These are phyloP conservation scores for Pichia kluyveri DNA, from an alignment of 805 yeast species.

Conservation along the genomic window DNA sequence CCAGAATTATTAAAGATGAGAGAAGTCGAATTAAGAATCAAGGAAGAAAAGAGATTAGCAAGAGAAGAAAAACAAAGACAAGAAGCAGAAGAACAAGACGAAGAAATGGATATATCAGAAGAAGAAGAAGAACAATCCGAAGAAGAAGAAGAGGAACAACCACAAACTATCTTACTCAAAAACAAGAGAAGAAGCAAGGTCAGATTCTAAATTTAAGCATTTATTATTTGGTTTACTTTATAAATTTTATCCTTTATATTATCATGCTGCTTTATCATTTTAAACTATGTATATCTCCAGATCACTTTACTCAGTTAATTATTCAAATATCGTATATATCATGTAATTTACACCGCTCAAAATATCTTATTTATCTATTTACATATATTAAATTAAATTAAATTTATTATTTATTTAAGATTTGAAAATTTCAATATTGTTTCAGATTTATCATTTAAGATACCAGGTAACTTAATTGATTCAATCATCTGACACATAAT, in stretches of 20 bases:
- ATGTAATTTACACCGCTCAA: background rate
- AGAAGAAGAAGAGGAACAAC: constrained; percentile 34
- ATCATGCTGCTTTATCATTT: background rate
- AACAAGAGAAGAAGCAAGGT: constrained; percentile 43
- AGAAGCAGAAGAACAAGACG: constrained; percentile 38
- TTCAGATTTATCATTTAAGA: background rate
- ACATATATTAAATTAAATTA: too few relatives aligned
- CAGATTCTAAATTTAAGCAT: constrained; percentile 29
- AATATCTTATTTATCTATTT: background rate
- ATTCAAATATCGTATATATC: background rate
- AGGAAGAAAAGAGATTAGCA: constrained; percentile 55
- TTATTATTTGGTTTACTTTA: background rate
- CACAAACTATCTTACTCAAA: constrained; percentile 51
- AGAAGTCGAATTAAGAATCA: constrained; percentile 81
- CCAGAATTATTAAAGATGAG: constrained; percentile 88
- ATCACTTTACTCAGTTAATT: background rate
- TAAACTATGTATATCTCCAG: background rate
- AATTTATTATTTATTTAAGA: background rate
- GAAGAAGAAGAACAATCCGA: constrained; percentile 38
- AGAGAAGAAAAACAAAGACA: constrained; percentile 39
- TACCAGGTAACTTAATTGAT: background rate
- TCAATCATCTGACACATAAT: background rate
- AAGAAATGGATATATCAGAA: constrained; percentile 37
- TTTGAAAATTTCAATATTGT: background rate
- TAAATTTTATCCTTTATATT: background rate